phyloP scores from a whole-genome alignment of 2,329 filamentous ascomycete genomes.

The Pseudogymnoascus sp. region DNA sequence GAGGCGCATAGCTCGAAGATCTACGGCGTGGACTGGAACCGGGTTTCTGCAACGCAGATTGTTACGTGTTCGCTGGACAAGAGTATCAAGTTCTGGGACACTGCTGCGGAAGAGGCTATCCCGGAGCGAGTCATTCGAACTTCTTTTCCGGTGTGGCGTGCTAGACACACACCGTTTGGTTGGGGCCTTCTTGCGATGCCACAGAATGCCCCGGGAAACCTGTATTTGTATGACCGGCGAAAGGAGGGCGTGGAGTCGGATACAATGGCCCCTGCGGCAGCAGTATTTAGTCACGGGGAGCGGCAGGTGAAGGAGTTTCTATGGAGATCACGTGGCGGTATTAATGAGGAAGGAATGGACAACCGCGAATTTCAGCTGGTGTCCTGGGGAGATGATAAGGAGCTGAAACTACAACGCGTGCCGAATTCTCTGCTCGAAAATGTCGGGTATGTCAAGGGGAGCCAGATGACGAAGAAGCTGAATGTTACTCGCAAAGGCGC shows the following conservation, averaged over 20 bases:
- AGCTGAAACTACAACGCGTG: slow-evolving; percentile 69
- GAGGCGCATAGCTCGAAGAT: slow-evolving; percentile 87
- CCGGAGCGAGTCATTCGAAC: slow-evolving; percentile 74
- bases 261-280: slow-evolving; percentile 40
- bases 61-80: slow-evolving; percentile 86
- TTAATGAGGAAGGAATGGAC: slow-evolving; percentile 60
- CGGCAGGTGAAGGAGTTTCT: slow-evolving; percentile 83
- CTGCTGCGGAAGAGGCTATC: slow-evolving; percentile 49
- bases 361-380: slow-evolving; percentile 86
- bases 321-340: slow-evolving; percentile 72
- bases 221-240: slow-evolving; percentile 74
- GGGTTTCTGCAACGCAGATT: slow-evolving; percentile 61
- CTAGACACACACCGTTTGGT: slow-evolving; percentile 84
- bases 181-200: slow-evolving; percentile 84
- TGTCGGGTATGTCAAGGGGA: slow-evolving; percentile 67
- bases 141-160: slow-evolving; percentile 82
- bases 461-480: slow-evolving; percentile 52
- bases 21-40: slow-evolving; percentile 92
- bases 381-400: slow-evolving; percentile 83
- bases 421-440: slow-evolving; percentile 54
- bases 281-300: slow-evolving; percentile 51
- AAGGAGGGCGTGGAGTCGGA: slow-evolving; percentile 37
- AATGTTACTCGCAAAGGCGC: slow-evolving; percentile 77
- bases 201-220: slow-evolving; percentile 73
- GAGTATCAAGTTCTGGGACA: slow-evolving; percentile 92